phyloP scores from a whole-genome alignment of 1,139 yeast genomes.

The Blastobotrys petasosporus region DNA sequence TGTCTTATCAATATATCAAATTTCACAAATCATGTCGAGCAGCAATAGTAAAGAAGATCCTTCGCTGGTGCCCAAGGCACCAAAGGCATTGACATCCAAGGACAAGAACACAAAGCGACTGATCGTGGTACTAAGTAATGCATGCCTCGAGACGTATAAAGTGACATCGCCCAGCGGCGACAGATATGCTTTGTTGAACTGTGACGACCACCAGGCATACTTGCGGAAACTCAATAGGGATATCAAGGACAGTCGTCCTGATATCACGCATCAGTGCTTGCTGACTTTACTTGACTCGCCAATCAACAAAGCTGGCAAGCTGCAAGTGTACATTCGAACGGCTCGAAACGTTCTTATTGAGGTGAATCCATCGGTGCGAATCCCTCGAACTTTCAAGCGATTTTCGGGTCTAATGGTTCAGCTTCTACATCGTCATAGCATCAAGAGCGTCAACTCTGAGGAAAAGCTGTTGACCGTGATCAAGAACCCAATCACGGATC shows the following conservation, averaged over 20 bases:
- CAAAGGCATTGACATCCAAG: constrained; percentile 69
- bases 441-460: constrained; percentile 90
- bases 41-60: constrained; percentile 11
- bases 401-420: constrained; percentile 98
- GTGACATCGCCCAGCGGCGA: constrained; percentile 82
- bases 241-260: constrained; percentile 97
- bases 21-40: too few relatives aligned
- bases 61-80: constrained; percentile 71
- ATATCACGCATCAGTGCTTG: constrained; percentile 86
- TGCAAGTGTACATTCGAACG: constrained; percentile 94
- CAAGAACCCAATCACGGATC: constrained; percentile 95
- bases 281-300: constrained; percentile 92
- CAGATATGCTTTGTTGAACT: constrained; percentile 84
- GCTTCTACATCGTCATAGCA: constrained; percentile 81
- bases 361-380: constrained; percentile 93
- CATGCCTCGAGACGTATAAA: constrained; percentile 92
- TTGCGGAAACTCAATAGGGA: constrained; percentile 94
- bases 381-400: constrained; percentile 96
- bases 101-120: constrained; percentile 81
- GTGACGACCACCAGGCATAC: constrained; percentile 97
- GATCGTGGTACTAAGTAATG: constrained; percentile 88
- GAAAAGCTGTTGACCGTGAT: constrained; percentile 90
- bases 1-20: too few relatives aligned
- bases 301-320: constrained; percentile 91
- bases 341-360: constrained; percentile 92